These are phyloP conservation scores for Penicillium sp. DNA, from an alignment of 2,329 filamentous ascomycete genomes.

Conservation along the genomic window DNA sequence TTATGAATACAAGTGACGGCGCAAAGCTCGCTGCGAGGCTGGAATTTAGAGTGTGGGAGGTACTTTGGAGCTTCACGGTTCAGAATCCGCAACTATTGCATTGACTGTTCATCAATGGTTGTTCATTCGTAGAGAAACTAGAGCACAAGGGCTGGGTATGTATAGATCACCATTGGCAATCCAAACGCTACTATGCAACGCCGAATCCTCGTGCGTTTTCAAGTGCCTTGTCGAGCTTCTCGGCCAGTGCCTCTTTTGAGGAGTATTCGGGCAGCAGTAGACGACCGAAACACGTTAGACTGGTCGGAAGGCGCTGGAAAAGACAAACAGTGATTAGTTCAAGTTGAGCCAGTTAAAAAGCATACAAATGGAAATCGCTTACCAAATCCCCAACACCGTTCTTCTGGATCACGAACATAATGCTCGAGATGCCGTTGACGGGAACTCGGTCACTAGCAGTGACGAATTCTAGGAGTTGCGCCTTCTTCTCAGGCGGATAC, in stretches of 20 bases:
- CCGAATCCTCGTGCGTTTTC: conserved; percentile 90
- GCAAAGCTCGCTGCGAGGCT: not conserved
- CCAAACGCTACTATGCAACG: conserved; percentile 58
- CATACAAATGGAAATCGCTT: conserved; percentile 16
- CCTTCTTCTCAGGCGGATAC: conserved; percentile 64
- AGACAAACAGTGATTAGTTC: not conserved
- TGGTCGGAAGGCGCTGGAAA: conserved; percentile 68
- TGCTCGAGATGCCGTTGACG: conserved; percentile 77
- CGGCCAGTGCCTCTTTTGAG: conserved; percentile 67
- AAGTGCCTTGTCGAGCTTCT: conserved; percentile 80
- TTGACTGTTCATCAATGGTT: not conserved
- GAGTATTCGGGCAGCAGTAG: conserved; percentile 82
- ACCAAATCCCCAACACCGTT: conserved; percentile 66
- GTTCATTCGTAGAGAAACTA: conserved; percentile 5
- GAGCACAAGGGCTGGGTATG: conserved; percentile 22
- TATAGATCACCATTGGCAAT: conserved; percentile 11
- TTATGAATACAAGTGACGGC: not conserved
- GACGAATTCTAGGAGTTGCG: conserved; percentile 85
- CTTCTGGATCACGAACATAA: conserved; percentile 81
- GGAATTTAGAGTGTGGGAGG: not conserved
- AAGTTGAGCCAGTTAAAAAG: not conserved
- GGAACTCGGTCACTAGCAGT: conserved; percentile 90
- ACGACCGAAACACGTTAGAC: conserved; percentile 90
- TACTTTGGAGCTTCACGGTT: not conserved
- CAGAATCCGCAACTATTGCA: no score